Percentiles rank a stretch among this genome's conserved stretches.
These are phyloP conservation scores for Medicago ruthenica DNA, from an alignment of 306 rosid genomes.

Conservation along the genomic window DNA sequence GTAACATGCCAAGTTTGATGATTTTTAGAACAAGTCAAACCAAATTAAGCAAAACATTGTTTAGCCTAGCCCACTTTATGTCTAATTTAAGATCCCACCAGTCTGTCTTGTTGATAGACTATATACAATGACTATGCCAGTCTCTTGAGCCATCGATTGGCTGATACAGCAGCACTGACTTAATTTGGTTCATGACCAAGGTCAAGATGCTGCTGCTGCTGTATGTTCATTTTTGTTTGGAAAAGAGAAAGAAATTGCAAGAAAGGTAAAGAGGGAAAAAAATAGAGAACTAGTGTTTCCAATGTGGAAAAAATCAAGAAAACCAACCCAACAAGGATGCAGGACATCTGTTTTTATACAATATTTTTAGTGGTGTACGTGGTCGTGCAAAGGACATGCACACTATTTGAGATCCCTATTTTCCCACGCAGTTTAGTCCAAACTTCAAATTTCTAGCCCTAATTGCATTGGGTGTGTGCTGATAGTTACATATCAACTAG, in stretches of 20 bases:
- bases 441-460: neutral
- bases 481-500: neutral
- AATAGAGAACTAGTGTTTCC: neutral
- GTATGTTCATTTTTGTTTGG: neutral
- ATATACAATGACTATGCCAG: neutral
- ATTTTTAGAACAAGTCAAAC: neutral
- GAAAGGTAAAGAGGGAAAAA: neutral
- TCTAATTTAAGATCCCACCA: neutral
- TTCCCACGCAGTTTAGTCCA: neutral
- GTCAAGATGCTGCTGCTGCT: neutral
- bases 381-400: neutral
- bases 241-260: neutral
- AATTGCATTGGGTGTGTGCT: neutral
- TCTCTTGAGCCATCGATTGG: neutral
- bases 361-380: neutral
- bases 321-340: neutral
- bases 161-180: neutral
- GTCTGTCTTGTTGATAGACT: neutral
- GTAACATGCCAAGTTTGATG: neutral
- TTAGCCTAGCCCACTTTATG: neutral
- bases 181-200: slow-evolving; percentile 2
- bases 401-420: neutral
- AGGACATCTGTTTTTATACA: neutral
- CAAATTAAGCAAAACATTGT: neutral
- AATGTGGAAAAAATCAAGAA: neutral